These are phyloP conservation scores for Deuterostichococcus epilithicus DNA, from an alignment of 139 green algal species.

Conservation along the genomic window DNA sequence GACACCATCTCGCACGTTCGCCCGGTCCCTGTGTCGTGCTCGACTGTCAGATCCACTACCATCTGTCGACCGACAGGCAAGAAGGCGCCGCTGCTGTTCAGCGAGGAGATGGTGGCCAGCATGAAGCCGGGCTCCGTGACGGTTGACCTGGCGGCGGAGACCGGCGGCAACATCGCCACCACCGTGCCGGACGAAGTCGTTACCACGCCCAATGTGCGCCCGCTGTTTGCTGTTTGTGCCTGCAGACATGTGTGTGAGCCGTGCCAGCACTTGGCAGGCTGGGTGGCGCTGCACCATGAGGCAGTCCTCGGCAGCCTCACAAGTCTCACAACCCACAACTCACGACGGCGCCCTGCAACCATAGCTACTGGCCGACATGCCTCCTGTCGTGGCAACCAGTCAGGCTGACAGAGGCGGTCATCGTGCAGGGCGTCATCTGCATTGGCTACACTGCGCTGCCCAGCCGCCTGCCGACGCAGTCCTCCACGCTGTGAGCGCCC, in stretches of 20 bases:
- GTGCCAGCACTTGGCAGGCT: too few relatives aligned
- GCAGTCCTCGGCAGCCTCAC: too few relatives aligned
- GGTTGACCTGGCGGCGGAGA: constrained; percentile 85
- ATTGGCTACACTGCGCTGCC: constrained; percentile 90
- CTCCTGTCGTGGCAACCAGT: not conserved
- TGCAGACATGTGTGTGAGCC: not conserved
- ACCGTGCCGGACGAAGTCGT: constrained; percentile 49
- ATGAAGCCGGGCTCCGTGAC: constrained; percentile 72
- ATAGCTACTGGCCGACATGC: too few relatives aligned
- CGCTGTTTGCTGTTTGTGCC: not conserved
- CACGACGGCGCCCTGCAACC: too few relatives aligned
- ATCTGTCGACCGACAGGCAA: too few relatives aligned
- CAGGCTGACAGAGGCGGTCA: not conserved
- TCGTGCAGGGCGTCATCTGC: constrained; percentile 61
- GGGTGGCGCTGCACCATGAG: too few relatives aligned
- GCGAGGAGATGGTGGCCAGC: constrained; percentile 69
- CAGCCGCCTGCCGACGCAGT: constrained; percentile 72
- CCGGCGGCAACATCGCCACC: constrained; percentile 68
- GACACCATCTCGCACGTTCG: too few relatives aligned
- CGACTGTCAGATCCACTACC: too few relatives aligned
- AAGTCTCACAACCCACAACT: too few relatives aligned
- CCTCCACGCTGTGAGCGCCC: constrained; percentile 64
- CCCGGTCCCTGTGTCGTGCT: too few relatives aligned
- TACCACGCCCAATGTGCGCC: constrained; percentile 29
- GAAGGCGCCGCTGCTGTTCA: constrained; percentile 80